These are phyloP conservation scores for Dioscorea zingiberensis DNA, from an alignment of 106 monocot species.

Conservation along the genomic window DNA sequence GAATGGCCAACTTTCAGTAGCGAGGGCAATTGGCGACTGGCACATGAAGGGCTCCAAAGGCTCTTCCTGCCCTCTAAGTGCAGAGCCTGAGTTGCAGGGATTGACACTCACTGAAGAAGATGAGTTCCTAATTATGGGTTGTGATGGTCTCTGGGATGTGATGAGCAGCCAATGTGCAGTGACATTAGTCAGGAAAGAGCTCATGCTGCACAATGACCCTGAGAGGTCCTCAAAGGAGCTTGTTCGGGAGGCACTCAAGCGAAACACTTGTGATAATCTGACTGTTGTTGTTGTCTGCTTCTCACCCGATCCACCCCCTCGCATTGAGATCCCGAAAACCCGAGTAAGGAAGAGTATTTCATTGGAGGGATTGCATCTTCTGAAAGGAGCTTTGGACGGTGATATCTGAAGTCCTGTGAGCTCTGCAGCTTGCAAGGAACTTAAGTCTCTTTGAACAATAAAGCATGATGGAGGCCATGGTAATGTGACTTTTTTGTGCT, in stretches of 20 bases:
- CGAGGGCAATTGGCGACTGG: constrained; percentile 49
- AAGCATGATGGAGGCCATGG: background rate
- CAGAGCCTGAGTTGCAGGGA: constrained; percentile 38
- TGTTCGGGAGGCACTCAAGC: constrained; percentile 34
- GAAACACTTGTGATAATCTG: constrained; percentile 40
- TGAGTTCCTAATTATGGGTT: constrained; percentile 45
- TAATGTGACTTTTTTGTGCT: background rate
- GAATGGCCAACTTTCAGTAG: constrained; percentile 45
- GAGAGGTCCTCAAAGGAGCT: constrained; percentile 37
- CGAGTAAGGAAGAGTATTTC: constrained; percentile 65
- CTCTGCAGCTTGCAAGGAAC: background rate
- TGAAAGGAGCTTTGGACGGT: constrained; percentile 53
- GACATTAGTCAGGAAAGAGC: constrained; percentile 39
- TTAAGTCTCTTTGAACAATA: background rate
- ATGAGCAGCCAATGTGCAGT: constrained; percentile 60
- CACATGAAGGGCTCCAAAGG: constrained; percentile 51
- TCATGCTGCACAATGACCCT: constrained; percentile 45
- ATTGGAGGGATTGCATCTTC: constrained; percentile 54
- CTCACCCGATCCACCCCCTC: constrained; percentile 37
- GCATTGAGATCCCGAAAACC: constrained; percentile 48
- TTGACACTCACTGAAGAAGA: constrained; percentile 31
- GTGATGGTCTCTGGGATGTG: constrained; percentile 52
- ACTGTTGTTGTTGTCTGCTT: constrained; percentile 40
- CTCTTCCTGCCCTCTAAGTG: constrained; percentile 32
- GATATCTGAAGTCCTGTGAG: constrained; percentile 7